Evolutionary conservation across 352 stramenopile genomes (phyloP).

Genomic region (Globisporangium rhizosaccharum): DNA sequence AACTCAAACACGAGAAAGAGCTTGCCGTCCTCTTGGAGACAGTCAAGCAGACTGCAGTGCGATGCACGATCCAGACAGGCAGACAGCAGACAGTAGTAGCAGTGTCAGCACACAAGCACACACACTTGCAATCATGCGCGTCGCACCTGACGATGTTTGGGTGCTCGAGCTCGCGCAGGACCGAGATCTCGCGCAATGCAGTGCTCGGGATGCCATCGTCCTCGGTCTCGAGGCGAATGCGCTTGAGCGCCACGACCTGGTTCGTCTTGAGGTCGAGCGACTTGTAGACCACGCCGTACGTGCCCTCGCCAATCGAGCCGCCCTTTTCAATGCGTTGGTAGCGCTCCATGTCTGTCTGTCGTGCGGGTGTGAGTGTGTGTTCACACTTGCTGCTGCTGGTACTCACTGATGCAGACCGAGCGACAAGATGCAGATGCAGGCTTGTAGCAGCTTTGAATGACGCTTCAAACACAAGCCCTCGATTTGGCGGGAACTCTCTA

Average conservation of each 20-base stretch:
- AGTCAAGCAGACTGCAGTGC: slow-evolving; percentile 82
- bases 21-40: slow-evolving; percentile 92
- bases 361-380: background rate
- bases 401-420: background rate
- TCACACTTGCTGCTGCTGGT: background rate
- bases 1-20: slow-evolving; percentile 99
- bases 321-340: slow-evolving; percentile 94
- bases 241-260: slow-evolving; percentile 93
- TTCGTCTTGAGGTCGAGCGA: slow-evolving; percentile 89
- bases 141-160: slow-evolving; percentile 95
- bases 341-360: slow-evolving; percentile 57
- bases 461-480: background rate
- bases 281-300: slow-evolving; percentile 97
- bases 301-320: slow-evolving; percentile 91
- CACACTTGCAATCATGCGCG: no score
- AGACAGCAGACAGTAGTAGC: background rate
- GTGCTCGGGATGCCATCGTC: slow-evolving; percentile 99
- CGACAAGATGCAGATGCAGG: background rate
- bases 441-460: no score
- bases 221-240: slow-evolving; percentile 97
- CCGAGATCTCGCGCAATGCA: slow-evolving; percentile 97
- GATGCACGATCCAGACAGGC: background rate
- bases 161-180: slow-evolving; percentile 97
- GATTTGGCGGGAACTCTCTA: background rate
- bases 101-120: background rate